Conservation (phyloP, 345 rosid species). For the Physaria fendleri region DNA sequence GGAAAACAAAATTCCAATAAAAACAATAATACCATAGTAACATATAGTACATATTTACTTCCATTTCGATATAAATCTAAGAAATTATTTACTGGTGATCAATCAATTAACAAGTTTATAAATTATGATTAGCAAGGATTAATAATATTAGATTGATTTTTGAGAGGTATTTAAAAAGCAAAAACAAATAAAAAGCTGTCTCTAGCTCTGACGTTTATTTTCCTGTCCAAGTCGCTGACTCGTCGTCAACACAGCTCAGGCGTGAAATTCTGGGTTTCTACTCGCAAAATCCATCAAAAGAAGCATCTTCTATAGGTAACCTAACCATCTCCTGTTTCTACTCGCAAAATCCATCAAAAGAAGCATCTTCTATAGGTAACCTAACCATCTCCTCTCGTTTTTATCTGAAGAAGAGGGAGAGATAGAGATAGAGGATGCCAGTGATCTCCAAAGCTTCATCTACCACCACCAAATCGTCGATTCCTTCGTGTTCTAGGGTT, state of each 20-base stretch:
- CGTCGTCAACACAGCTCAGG: constrained; percentile 34
- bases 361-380: constrained; percentile 1
- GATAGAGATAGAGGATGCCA: constrained; percentile 42
- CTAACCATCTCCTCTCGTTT: constrained; percentile 9
- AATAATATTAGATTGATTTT: no score
- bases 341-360: constrained; percentile 4
- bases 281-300: constrained; percentile 4
- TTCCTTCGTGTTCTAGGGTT: constrained; percentile 65
- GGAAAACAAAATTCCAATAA: no score
- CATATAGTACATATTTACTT: no score
- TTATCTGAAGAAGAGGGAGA: background rate
- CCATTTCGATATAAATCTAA: no score
- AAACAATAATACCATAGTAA: no score
- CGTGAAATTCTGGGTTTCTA: constrained; percentile 1
- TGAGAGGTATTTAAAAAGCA: no score
- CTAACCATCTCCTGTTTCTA: constrained; percentile 3
- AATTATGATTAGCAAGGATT: no score
- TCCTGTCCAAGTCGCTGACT: constrained; percentile 34
- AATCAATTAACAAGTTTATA: no score
- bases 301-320: constrained; percentile 1
- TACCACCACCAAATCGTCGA: constrained; percentile 62
- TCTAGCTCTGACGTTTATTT: constrained; percentile 27
- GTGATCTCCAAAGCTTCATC: constrained; percentile 73
- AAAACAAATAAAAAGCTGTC: constrained; percentile 5
- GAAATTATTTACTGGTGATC: no score